phyloP scores from a whole-genome alignment of 2,329 filamentous ascomycete species.

The Scedosporium boydii region DNA sequence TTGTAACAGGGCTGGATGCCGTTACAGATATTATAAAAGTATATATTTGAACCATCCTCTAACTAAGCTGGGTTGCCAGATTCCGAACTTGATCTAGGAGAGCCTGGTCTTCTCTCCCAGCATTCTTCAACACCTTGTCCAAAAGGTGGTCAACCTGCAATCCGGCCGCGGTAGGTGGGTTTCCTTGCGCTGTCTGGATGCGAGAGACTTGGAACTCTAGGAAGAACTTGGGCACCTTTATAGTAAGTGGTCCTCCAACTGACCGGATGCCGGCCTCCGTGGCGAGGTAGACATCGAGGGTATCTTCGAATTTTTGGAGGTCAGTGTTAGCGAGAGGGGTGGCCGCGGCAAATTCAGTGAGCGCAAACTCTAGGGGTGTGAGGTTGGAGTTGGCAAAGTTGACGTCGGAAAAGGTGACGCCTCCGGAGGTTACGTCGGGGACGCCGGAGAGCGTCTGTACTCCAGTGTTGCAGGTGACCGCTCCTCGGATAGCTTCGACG shows the following conservation, averaged over 20 bases:
- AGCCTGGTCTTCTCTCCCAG: slow-evolving; percentile 34
- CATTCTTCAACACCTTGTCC: slow-evolving; percentile 50
- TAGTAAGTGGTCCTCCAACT: slow-evolving; percentile 39
- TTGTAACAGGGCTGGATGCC: no score
- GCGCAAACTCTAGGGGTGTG: slow-evolving; percentile 43
- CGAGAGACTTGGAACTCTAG: slow-evolving; percentile 47
- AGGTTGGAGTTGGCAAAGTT: slow-evolving; percentile 42
- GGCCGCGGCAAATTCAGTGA: slow-evolving; percentile 41
- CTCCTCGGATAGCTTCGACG: no score
- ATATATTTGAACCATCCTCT: no score
- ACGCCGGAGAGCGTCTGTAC: slow-evolving; percentile 36
- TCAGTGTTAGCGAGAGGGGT: slow-evolving; percentile 37
- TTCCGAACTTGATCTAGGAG: slow-evolving; percentile 43
- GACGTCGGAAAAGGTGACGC: slow-evolving; percentile 40
- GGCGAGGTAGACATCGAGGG: slow-evolving; percentile 46
- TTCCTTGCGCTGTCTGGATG: slow-evolving; percentile 50
- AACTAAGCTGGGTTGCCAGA: slow-evolving; percentile 16
- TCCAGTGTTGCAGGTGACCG: no score
- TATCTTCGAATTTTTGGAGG: slow-evolving; percentile 39
- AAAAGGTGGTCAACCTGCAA: slow-evolving; percentile 46
- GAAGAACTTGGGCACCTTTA: slow-evolving; percentile 58
- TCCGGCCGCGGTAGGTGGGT: slow-evolving; percentile 36
- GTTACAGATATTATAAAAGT: no score
- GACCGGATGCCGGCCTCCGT: slow-evolving; percentile 50
- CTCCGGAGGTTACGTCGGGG: slow-evolving; percentile 45